Evolutionary conservation across 345 rosid genomes (phyloP), one percentile per base, ranked within the genome.

Genomic region (Linum usitatissimum): DNA sequence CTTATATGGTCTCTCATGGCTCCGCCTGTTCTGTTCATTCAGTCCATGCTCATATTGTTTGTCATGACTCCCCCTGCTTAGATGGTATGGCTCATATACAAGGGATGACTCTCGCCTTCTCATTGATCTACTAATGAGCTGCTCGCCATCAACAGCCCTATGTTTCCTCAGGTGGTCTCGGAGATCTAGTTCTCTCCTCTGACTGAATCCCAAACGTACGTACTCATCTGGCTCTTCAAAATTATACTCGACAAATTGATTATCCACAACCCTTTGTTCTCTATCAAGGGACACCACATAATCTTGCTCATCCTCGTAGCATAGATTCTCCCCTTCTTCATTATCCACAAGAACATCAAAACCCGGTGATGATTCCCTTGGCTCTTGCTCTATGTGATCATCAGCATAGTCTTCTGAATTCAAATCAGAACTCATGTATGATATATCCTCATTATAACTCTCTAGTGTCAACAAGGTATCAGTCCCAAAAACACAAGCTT

Each of bases 261-360:
- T n/a, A 18, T 67, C 21, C 3, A 58, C 59, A 21, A 69, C 80
- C 39, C 65, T 36, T 18, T 56, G 70, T 64, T 74, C 80, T 18
- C 62, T 63, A 18, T 70, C 77, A 66, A 63, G 64, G 51, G 62
- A 60, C 59, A 31, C 42, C 56, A 59, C 64, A 53, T 67, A 55
- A 56, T 77, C 78, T 38, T 64, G 53, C 49, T 70, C 77, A 66
- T 74, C 74, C 65, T 76, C 64, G 62, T 60, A 56, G 30, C 9
- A 30, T 49, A 56, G 55, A 71, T 60, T 55, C 15, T 55, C 69
- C 48, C 5, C 48, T 5, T 40, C 48, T 6, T 92, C 96, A 73
- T 85, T 84, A 63, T 89, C 96, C 71, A 92, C 98, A 67, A 92
- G 95, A 72, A 92, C 98, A 80, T 92, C 97, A 78, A 87, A 84